Percentiles rank a stretch among this genome's conserved stretches.
Conservation (phyloP, 1,284 basidiomycete genomes). For the Leccinum pallidistipes region DNA sequence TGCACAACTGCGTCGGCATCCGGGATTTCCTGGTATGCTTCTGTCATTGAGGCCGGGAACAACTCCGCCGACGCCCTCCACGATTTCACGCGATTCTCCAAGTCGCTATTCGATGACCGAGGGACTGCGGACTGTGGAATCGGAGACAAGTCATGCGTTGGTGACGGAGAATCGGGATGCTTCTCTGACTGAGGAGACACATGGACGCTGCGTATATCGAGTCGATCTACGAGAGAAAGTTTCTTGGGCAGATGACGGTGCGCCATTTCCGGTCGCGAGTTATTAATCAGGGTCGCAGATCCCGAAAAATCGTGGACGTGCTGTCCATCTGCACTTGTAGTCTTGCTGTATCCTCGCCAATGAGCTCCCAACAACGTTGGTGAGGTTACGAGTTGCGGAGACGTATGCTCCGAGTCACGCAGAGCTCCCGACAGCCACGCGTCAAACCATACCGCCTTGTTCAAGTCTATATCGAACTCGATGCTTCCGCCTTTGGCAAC, state of each 20-base stretch:
- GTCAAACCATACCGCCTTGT: conserved; percentile 71
- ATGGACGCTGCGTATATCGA: conserved; percentile 45
- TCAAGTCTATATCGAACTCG: conserved; percentile 76
- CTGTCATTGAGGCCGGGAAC: conserved; percentile 48
- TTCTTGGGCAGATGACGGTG: conserved; percentile 59
- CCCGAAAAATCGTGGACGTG: conserved; percentile 37
- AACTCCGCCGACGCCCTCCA: conserved; percentile 62
- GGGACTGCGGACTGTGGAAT: conserved; percentile 63
- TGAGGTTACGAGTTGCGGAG: conserved; percentile 42
- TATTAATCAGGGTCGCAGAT: conserved; percentile 27
- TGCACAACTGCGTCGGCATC: conserved; percentile 6
- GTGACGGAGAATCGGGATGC: conserved; percentile 25
- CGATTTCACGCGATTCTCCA: conserved; percentile 57
- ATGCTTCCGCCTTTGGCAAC: conserved; percentile 63
- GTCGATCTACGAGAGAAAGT: conserved; percentile 65
- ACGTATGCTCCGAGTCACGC: conserved; percentile 13
- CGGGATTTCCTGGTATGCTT: conserved; percentile 26
- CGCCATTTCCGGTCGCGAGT: conserved; percentile 20
- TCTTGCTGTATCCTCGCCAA: conserved; percentile 54
- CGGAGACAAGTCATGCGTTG: conserved; percentile 50
- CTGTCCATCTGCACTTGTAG: conserved; percentile 47
- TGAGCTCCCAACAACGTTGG: conserved; percentile 39
- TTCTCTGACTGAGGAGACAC: conserved; percentile 34
- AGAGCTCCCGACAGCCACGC: conserved; percentile 58
- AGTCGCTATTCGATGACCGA: conserved; percentile 45